Evolutionary conservation across 2,329 filamentous ascomycete genomes (phyloP), one percentile per base, ranked within the genome.

Genomic region (Byssochlamys sp.): DNA sequence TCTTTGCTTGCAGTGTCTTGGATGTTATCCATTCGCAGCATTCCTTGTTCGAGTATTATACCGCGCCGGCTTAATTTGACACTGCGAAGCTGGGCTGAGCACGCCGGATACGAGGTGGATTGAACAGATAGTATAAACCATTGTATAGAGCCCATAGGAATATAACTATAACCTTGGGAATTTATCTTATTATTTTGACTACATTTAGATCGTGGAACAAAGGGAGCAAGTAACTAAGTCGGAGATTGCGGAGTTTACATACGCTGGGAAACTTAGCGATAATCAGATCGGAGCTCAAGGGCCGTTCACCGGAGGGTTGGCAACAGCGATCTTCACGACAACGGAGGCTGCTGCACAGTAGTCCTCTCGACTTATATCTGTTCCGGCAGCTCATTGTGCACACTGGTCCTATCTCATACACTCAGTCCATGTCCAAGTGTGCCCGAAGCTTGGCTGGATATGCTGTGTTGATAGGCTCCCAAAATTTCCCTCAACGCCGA

Each of bases 241-340:
- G 63, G 63, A 65, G 63, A 65, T 65, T 62, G 59, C 63, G 62
- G 63, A 64, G 54, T 64, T 65, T 58, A 55, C 53, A 52, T 49
- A 25, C 24, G 19, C 45, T 54, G 12, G 26, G 35, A 54, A 48
- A 14, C 45, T 10, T 55, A 25, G 59, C 61, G 63, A 61, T 63
- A 53, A 60, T 61, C 62, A 45, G 63, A 61, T 51, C 49, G 49
- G 39, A 51, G 49, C 49, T 51, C 49, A 9, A 45, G 14, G 39
- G 39, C 39, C 39, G 39, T 45, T 45, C 39, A 45, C 19, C 39
- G 39, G 39, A 45, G 14, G 14, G 39, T 19, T 45, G n/a, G 5
- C 39, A 4, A 45, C 39, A 9, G 39, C n/a, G 39, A 45, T 45
- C 39, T 39, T n/a, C 39, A 45, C 39, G 19, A 45, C 39, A 14